Percentiles rank a stretch among this genome's conserved stretches.
Evolutionary conservation across 306 rosid species (phyloP).

Genomic region (Vigna hirtella): DNA sequence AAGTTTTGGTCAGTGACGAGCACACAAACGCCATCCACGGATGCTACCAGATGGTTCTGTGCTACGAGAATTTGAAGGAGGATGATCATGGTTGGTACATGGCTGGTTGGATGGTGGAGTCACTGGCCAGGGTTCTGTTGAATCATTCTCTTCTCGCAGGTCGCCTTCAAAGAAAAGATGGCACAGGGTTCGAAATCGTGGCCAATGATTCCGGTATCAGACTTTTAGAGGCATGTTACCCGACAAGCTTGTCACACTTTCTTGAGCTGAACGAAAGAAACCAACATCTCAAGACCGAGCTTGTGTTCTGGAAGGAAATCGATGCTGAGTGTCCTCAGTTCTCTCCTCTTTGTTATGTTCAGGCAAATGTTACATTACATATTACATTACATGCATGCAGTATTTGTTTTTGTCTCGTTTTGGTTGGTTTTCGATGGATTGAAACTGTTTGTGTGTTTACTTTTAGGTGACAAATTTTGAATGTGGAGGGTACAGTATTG

Average conservation of each 20-base stretch:
- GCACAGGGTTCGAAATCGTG: slow-evolving; percentile 37
- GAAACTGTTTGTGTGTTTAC: not conserved
- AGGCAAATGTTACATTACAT: slow-evolving; percentile 43
- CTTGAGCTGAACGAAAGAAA: slow-evolving; percentile 35
- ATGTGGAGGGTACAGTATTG: slow-evolving; percentile 69
- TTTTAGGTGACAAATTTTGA: slow-evolving; percentile 63
- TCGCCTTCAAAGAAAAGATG: slow-evolving; percentile 40
- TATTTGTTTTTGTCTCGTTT: not conserved
- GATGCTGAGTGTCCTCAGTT: slow-evolving; percentile 54
- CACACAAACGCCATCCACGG: slow-evolving; percentile 33
- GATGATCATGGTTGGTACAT: slow-evolving; percentile 50
- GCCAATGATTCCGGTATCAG: slow-evolving; percentile 68
- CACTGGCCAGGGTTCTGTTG: slow-evolving; percentile 53
- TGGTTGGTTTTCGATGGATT: not conserved
- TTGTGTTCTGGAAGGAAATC: slow-evolving; percentile 68
- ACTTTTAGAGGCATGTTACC: slow-evolving; percentile 51
- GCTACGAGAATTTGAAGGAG: slow-evolving; percentile 36
- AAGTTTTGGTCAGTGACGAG: slow-evolving; percentile 28
- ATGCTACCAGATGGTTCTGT: slow-evolving; percentile 56
- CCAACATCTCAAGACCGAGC: slow-evolving; percentile 52
- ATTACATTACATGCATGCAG: not conserved
- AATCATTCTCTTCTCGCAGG: slow-evolving; percentile 64
- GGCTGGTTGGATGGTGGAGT: slow-evolving; percentile 65
- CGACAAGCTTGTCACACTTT: slow-evolving; percentile 42
- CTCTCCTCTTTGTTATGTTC: slow-evolving; percentile 69